Conservation (phyloP, 2,329 filamentous ascomycete genomes). For the Pseudogymnoascus sp. region DNA sequence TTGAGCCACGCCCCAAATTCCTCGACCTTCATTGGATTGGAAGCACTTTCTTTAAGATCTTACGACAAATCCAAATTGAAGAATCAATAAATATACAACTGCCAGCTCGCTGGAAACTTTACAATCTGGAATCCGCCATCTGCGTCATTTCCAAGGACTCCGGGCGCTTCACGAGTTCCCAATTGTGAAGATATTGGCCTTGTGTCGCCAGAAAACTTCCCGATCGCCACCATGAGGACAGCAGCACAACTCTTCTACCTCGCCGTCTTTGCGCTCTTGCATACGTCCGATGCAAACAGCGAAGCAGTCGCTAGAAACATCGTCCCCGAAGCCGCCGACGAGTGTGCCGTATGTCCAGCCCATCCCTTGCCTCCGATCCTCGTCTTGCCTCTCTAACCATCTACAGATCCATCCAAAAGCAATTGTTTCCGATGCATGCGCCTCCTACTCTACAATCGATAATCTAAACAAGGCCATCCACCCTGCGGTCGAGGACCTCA, state of each 20-base stretch:
- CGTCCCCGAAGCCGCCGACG: constrained; percentile 24
- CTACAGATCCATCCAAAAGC: constrained; percentile 76
- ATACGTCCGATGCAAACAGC: constrained; percentile 36
- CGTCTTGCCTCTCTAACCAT: constrained; percentile 18
- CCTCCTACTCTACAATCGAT: constrained; percentile 87
- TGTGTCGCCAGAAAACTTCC: not conserved
- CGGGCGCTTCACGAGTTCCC: not conserved
- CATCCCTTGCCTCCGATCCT: constrained; percentile 29
- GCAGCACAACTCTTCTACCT: constrained; percentile 52
- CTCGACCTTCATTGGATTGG: not conserved
- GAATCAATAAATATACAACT: not conserved
- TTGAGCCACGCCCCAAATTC: constrained; percentile 2
- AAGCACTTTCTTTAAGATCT: not conserved
- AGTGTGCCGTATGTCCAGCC: constrained; percentile 32
- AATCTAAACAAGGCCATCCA: constrained; percentile 69
- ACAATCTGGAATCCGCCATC: not conserved
- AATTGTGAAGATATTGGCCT: not conserved
- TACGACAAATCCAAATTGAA: not conserved
- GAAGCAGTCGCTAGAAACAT: constrained; percentile 15
- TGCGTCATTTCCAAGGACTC: not conserved
- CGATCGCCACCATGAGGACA: constrained; percentile 38
- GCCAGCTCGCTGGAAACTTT: not conserved
- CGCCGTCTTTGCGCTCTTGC: constrained; percentile 53
- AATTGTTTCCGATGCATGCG: constrained; percentile 90
- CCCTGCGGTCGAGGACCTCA: constrained; percentile 72